Evolutionary conservation across 2,329 filamentous ascomycete species (phyloP), one percentile per base, ranked within the genome.

Genomic region (Colletotrichum sp.): DNA sequence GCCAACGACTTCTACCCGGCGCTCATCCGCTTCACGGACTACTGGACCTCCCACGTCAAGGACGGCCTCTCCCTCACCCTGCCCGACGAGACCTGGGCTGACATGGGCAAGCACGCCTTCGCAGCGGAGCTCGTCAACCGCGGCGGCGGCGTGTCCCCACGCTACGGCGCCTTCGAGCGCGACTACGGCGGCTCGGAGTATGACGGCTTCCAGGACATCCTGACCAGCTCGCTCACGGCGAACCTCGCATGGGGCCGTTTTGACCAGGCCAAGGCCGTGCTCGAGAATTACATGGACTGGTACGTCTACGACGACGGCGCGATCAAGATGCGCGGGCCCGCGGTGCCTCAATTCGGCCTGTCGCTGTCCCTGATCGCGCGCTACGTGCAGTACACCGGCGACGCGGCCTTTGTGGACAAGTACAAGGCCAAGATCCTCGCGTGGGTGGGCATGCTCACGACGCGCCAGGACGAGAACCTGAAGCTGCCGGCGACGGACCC

Each of bases 241-340:
- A 71, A 71, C 29, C 59, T 71, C 27, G 68, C 29, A 6, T 71
- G 68, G 68, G 68, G 68, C 11, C 68, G 68, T 6, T 64, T 71
- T 7, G 19, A 34, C 1, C 68, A 71, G 25, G 68, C 68, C 6
- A 63, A 55, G 16, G n/a, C n/a, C 0, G 27, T 71, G 8, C 36
- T 71, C 2, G 68, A 71, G 29, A 71, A 71, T 2, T 71, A 88
- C 79, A 82, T 86, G 69, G 86, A 88, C 78, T 88, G 86, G 86
- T 86, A 87, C 76, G 81, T 86, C 64, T 79, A 82, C 22, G 78
- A 87, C 65, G 82, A 82, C 36, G 68, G 68, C 57, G 68, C 34
- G 19, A 64, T 71, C 59, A 62, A 30, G 79, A 78, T 34, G 76
- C 78, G 25, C 67, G 65, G 15, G 12, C 57, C 65, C 25, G 68